Evolutionary conservation across 352 stramenopile species (phyloP).

Genomic region (Globisporangium alternatum): DNA sequence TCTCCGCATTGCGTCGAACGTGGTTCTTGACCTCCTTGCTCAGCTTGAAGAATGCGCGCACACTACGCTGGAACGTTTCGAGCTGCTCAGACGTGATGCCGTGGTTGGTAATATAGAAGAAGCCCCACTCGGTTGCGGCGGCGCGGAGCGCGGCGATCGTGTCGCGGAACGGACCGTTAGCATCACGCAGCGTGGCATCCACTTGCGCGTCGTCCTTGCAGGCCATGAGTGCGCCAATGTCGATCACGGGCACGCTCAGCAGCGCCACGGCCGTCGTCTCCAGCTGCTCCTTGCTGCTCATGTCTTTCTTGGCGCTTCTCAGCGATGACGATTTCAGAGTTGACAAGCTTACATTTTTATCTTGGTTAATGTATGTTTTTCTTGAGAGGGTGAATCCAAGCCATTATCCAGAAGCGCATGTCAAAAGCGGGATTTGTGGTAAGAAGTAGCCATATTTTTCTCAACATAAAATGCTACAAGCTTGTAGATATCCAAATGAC

Average conservation of each 20-base stretch:
- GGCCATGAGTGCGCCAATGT: slow-evolving; percentile 49
- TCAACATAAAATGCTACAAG: no score
- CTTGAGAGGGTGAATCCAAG: no score
- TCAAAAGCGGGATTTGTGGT: no score
- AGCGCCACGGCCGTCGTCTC: neutral
- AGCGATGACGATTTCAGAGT: no score
- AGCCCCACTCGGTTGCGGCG: slow-evolving; percentile 84
- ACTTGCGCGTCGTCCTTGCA: slow-evolving; percentile 32
- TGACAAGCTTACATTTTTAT: no score
- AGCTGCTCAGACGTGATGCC: slow-evolving; percentile 59
- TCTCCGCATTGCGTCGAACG: slow-evolving; percentile 69
- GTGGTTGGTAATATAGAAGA: slow-evolving; percentile 92
- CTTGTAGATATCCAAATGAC: no score
- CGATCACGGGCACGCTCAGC: slow-evolving; percentile 39
- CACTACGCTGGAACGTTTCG: slow-evolving; percentile 54
- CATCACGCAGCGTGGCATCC: slow-evolving; percentile 19
- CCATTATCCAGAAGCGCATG: no score
- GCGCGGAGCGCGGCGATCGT: slow-evolving; percentile 43
- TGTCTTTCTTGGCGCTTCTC: no score
- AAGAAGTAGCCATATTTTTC: no score
- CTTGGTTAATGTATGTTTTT: no score
- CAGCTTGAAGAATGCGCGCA: slow-evolving; percentile 85
- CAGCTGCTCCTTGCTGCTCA: no score
- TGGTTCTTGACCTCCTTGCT: slow-evolving; percentile 48
- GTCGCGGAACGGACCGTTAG: slow-evolving; percentile 16